These are phyloP conservation scores for Coleophoma crateriformis DNA, from an alignment of 2,329 filamentous ascomycete species.

Conservation along the genomic window DNA sequence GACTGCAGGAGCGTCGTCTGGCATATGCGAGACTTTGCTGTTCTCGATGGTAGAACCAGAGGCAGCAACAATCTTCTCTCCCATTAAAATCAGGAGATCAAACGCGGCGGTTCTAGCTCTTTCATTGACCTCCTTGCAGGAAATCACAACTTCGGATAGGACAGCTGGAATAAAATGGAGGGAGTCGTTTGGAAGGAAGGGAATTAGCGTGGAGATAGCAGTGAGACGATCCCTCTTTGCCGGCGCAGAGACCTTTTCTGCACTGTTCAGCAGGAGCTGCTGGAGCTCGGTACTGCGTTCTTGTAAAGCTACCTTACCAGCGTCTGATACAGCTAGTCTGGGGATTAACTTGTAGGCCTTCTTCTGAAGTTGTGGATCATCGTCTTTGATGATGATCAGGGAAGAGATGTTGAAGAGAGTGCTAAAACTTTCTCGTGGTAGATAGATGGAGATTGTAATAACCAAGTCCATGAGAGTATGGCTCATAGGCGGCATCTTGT, in stretches of 20 bases:
- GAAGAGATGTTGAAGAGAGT: slow-evolving; percentile 83
- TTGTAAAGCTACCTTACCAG: slow-evolving; percentile 68
- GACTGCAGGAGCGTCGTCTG: slow-evolving; percentile 69
- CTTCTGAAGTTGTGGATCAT: slow-evolving; percentile 93
- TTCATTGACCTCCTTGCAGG: slow-evolving; percentile 97
- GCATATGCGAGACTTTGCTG: slow-evolving; percentile 82
- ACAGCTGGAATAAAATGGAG: slow-evolving; percentile 92
- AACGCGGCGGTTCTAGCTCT: slow-evolving; percentile 86
- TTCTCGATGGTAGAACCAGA: slow-evolving; percentile 75
- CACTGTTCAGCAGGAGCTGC: slow-evolving; percentile 69
- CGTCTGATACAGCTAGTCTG: slow-evolving; percentile 75
- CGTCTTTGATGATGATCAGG: slow-evolving; percentile 71
- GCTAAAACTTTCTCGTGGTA: slow-evolving; percentile 80
- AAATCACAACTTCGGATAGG: slow-evolving; percentile 90
- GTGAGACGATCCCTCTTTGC: slow-evolving; percentile 81
- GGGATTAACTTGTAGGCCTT: slow-evolving; percentile 99
- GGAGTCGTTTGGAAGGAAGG: slow-evolving; percentile 68
- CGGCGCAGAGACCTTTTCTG: slow-evolving; percentile 81
- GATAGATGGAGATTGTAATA: slow-evolving; percentile 91
- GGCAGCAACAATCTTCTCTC: slow-evolving; percentile 65
- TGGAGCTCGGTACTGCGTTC: slow-evolving; percentile 78
- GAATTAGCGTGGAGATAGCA: slow-evolving; percentile 75
- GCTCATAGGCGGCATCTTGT: slow-evolving; percentile 83
- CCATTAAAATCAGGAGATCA: slow-evolving; percentile 83
- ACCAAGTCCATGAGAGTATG: slow-evolving; percentile 96